Evolutionary conservation across 2,329 filamentous ascomycete genomes (phyloP), one percentile per base, ranked within the genome.

Genomic region (Albophoma yamanashiensis): DNA sequence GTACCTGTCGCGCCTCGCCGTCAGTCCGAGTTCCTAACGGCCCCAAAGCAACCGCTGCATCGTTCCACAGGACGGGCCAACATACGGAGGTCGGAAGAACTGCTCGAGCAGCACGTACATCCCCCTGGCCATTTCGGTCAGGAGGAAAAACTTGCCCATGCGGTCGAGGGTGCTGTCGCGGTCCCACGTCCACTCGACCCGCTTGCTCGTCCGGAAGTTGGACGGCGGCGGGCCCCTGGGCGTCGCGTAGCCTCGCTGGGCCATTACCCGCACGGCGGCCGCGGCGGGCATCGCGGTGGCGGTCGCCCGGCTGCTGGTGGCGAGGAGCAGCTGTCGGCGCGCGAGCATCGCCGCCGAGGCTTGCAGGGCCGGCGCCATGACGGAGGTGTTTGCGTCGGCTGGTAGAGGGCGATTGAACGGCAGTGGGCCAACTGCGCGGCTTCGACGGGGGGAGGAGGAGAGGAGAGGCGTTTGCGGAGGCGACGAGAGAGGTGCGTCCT

Each of bases 91-190:
- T 76, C 94, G 83, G 82, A 99, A 97, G 84, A 89, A 99, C 81
- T 99, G 93, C 84, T 99, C 94, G 73, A 99, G 74, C 76, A 94
- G 86, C 67, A 99, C 87, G 73, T 97, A 99, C 94, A 99, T 97
- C 76, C 94, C 94, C 72, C 94, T 87, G 74, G 91, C 83, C 89
- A 97, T 94, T 82, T 99, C 94, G 59, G 89, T 87, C 82, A 97
- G 79, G 73, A 99, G 83, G 79, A 99, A 99, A 82, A 92, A 97
- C 74, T 92, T 94, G 68, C 90, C 92, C 64, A 91, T 82, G 74
- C 88, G 89, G 77, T 97, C 91, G 67, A 95, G 78, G 42, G 89
- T 84, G 65, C 82, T 85, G 73, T 96, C 91, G 64, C 83, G 81
- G 65, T 87, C 82, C 75, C 95, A 84, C 67, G 95, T 86, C 91